These are phyloP conservation scores for Auricularia auricula-judae DNA, from an alignment of 768 basidiomycete species.

Conservation along the genomic window DNA sequence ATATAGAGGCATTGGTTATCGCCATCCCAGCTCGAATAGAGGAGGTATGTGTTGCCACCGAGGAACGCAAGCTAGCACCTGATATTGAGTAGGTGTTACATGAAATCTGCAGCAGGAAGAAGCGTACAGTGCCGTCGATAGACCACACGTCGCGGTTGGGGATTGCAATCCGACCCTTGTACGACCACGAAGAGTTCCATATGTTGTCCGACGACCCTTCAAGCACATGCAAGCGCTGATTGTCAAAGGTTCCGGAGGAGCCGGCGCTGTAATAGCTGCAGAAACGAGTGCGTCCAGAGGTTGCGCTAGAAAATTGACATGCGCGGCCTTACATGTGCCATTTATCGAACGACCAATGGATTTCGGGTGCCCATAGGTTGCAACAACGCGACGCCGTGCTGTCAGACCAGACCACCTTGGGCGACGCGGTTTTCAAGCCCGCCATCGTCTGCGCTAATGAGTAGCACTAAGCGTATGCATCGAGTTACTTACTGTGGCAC, in stretches of 20 bases:
- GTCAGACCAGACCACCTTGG: conserved; percentile 6
- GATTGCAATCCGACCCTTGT: not conserved
- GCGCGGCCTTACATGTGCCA: conserved; percentile 2
- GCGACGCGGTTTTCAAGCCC: conserved; percentile 3
- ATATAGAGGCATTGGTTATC: conserved; percentile 5
- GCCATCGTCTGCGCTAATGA: not conserved
- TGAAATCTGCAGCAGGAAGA: no score
- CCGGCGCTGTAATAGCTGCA: conserved; percentile 1
- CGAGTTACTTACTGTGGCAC: not conserved
- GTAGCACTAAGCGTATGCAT: not conserved
- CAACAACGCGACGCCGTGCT: conserved; percentile 6
- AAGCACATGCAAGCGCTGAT: conserved; percentile 3
- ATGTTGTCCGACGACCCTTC: conserved; percentile 1
- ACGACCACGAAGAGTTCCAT: conserved; percentile 5
- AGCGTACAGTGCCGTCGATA: conserved; percentile 1
- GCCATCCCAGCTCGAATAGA: conserved; percentile 2
- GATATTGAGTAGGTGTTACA: no score
- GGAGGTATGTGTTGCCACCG: conserved; percentile 3
- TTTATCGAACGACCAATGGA: not conserved
- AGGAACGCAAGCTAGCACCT: not conserved
- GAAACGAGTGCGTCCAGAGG: no score
- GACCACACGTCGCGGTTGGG: conserved; percentile 4
- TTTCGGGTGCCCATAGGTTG: conserved; percentile 8
- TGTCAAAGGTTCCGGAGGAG: not conserved
- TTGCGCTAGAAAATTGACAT: no score